phyloP scores from a whole-genome alignment of 179 eudicot genomes.

The Actinidia arguta region DNA sequence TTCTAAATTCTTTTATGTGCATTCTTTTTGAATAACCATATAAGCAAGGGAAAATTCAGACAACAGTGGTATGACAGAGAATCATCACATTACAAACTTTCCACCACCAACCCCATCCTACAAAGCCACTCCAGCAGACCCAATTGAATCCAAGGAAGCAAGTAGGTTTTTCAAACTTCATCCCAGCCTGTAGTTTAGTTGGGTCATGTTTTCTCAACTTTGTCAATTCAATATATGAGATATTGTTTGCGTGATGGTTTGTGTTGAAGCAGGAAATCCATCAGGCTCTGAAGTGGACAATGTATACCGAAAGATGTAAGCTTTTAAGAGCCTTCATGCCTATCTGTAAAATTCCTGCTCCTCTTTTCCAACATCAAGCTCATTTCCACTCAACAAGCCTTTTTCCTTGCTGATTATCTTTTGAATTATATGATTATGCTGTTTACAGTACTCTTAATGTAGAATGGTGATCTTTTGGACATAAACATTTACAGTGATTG shows the following conservation, averaged over 20 bases:
- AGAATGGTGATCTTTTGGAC: neutral
- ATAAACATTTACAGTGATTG: neutral
- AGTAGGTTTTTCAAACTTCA: conserved; percentile 40
- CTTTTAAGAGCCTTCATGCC: conserved; percentile 1
- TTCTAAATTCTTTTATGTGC: neutral
- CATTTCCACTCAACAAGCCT: neutral
- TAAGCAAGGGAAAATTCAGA: conserved; percentile 33
- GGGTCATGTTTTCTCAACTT: neutral
- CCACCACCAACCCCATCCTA: conserved; percentile 36
- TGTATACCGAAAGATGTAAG: conserved; percentile 44
- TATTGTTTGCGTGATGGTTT: conserved; percentile 19
- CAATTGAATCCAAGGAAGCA: conserved; percentile 37
- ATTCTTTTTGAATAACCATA: conserved; percentile 18
- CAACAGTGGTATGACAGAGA: conserved; percentile 26
- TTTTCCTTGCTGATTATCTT: neutral
- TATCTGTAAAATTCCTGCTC: neutral
- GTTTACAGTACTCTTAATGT: neutral
- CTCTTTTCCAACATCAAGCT: neutral
- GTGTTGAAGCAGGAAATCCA: conserved; percentile 51
- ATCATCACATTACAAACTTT: conserved; percentile 33
- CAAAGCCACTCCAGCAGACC: conserved; percentile 36
- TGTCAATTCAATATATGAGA: neutral
- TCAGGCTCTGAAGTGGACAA: conserved; percentile 39
- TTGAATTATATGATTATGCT: too few relatives aligned
- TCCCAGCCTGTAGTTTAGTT: conserved; percentile 12